Evolutionary conservation across 2,329 filamentous ascomycete genomes (phyloP).

Genomic region (Capronia americana): DNA sequence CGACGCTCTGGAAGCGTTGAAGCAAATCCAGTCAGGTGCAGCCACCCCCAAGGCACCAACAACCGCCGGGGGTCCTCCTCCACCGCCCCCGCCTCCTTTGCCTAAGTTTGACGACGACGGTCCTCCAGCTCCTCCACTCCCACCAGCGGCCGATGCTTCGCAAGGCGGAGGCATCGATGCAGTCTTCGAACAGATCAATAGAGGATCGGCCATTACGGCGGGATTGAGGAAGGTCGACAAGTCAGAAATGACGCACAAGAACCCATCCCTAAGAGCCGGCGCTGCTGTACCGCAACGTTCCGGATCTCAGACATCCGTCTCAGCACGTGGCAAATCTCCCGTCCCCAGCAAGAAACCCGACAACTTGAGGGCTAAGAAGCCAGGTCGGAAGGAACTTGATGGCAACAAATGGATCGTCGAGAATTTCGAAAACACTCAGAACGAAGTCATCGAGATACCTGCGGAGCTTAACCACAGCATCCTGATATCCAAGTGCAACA

Average conservation of each 20-base stretch:
- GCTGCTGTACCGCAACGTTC: slow-evolving; percentile 70
- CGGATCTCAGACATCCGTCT: slow-evolving; percentile 58
- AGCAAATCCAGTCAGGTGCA: slow-evolving; percentile 57
- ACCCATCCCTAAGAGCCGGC: slow-evolving; percentile 78
- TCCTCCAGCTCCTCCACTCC: slow-evolving; percentile 68
- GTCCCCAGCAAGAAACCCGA: slow-evolving; percentile 86
- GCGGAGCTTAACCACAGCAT: slow-evolving; percentile 85
- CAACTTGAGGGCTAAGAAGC: slow-evolving; percentile 83
- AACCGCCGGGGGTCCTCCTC: slow-evolving; percentile 51
- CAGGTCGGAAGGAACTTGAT: slow-evolving; percentile 76
- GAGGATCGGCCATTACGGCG: slow-evolving; percentile 84
- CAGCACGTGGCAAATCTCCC: slow-evolving; percentile 75
- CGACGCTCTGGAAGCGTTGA: slow-evolving; percentile 73
- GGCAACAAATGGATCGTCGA: slow-evolving; percentile 96
- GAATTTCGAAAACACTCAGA: slow-evolving; percentile 80
- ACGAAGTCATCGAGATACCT: slow-evolving; percentile 77
- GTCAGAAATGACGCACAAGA: slow-evolving; percentile 98
- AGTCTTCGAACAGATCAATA: slow-evolving; percentile 91
- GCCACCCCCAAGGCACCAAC: slow-evolving; percentile 44
- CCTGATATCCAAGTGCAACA: slow-evolving; percentile 89
- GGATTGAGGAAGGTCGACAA: slow-evolving; percentile 91
- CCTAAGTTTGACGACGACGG: slow-evolving; percentile 57
- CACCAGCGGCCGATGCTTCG: slow-evolving; percentile 56
- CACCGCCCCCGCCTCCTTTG: slow-evolving; percentile 59
- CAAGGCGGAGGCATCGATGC: slow-evolving; percentile 73